These are phyloP conservation scores for Letharia lupina DNA, from an alignment of 495 filamentous ascomycete genomes.

Conservation along the genomic window DNA sequence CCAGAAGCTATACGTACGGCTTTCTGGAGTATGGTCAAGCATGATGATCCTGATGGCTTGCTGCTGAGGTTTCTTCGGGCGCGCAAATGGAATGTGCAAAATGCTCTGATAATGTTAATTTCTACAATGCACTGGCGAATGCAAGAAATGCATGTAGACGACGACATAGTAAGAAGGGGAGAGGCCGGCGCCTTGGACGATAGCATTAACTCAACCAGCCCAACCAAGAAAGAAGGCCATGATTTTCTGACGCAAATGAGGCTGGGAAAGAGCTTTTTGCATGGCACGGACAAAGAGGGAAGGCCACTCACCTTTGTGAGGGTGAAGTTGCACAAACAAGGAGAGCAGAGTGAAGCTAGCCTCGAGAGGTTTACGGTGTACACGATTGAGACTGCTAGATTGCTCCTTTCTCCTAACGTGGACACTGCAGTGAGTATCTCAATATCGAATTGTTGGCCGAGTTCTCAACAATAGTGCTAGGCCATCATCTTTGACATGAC, in stretches of 20 bases:
- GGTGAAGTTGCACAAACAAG: conserved; percentile 68
- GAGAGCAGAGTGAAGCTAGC: conserved; percentile 71
- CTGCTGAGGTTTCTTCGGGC: conserved; percentile 85
- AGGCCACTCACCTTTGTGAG: conserved; percentile 83
- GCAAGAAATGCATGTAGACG: conserved; percentile 73
- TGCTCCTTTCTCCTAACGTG: conserved; percentile 68
- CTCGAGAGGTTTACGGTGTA: conserved; percentile 89
- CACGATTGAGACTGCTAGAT: conserved; percentile 82
- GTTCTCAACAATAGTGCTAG: conserved; percentile 30
- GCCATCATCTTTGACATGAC: conserved; percentile 94
- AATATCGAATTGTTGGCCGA: neutral
- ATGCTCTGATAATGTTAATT: conserved; percentile 87
- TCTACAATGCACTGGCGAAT: conserved; percentile 89
- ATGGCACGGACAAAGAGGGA: conserved; percentile 76
- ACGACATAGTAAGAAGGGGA: conserved; percentile 73
- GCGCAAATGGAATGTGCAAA: conserved; percentile 92
- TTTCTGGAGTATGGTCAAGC: conserved; percentile 95
- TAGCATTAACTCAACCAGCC: conserved; percentile 40
- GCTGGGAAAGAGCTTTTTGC: conserved; percentile 91
- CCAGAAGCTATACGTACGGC: conserved; percentile 72
- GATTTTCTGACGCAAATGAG: conserved; percentile 81
- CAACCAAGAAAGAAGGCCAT: conserved; percentile 55
- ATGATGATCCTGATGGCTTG: conserved; percentile 84
- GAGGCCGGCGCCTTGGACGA: conserved; percentile 58
- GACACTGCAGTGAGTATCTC: conserved; percentile 75